Percentiles rank a stretch among this genome's conserved stretches.
Evolutionary conservation across 805 yeast genomes (phyloP).

Genomic region (Hanseniaspora mollemarum): DNA sequence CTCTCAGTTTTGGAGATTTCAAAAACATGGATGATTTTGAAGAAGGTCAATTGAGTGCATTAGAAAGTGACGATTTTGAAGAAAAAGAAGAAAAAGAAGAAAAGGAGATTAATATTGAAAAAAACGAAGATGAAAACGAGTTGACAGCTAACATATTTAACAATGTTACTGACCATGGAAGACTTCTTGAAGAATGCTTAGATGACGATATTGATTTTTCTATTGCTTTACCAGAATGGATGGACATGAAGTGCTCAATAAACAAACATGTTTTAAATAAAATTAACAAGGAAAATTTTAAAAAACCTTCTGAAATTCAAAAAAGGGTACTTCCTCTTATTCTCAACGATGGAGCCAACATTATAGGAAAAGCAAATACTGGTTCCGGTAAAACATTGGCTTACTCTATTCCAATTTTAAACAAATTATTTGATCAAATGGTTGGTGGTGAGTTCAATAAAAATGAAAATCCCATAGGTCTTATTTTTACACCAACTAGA

Average conservation of each 20-base stretch:
- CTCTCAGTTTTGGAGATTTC: slow-evolving; percentile 24
- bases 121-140: slow-evolving; percentile 20
- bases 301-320: slow-evolving; percentile 77
- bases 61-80: slow-evolving; percentile 26
- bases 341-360: slow-evolving; percentile 52
- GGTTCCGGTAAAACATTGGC: slow-evolving; percentile 98
- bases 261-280: slow-evolving; percentile 53
- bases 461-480: slow-evolving; percentile 47
- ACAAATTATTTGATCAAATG: slow-evolving; percentile 36
- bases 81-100: slow-evolving; percentile 1
- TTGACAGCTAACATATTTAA: slow-evolving; percentile 25
- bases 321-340: slow-evolving; percentile 62
- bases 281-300: slow-evolving; percentile 46
- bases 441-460: slow-evolving; percentile 20
- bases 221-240: slow-evolving; percentile 53
- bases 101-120: slow-evolving; percentile 15
- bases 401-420: slow-evolving; percentile 83
- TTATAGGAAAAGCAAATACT: slow-evolving; percentile 92
- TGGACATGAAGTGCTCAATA: slow-evolving; percentile 31
- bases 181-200: slow-evolving; percentile 24
- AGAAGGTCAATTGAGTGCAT: slow-evolving; percentile 27
- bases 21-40: slow-evolving; percentile 27
- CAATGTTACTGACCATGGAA: slow-evolving; percentile 20
- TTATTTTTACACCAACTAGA: slow-evolving; percentile 89
- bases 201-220: slow-evolving; percentile 23